Percentiles rank a stretch among this genome's conserved stretches.
Conservation (phyloP, 495 filamentous ascomycete species). For the Rhypophila decipiens region DNA sequence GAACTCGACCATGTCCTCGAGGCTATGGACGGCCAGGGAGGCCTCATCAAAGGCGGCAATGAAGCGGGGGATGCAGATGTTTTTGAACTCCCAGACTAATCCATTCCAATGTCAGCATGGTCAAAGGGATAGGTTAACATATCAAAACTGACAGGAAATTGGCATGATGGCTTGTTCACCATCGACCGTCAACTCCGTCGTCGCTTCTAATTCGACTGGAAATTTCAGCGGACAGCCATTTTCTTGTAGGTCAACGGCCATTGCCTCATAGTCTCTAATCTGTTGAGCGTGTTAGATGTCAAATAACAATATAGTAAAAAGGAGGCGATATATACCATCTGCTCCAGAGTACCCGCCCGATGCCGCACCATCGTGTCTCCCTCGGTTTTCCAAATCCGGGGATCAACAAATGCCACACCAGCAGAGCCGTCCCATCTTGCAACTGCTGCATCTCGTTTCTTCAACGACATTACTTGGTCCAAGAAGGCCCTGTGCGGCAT, state of each 20-base stretch:
- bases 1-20: slow-evolving; percentile 23
- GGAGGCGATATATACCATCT: no score
- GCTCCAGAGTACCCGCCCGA: slow-evolving; percentile 13
- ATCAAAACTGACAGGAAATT: slow-evolving; percentile 16
- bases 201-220: slow-evolving; percentile 1
- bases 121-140: no score
- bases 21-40: slow-evolving; percentile 7
- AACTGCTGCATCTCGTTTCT: no score
- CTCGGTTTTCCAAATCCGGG: slow-evolving; percentile 16
- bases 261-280: slow-evolving; percentile 6
- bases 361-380: slow-evolving; percentile 6
- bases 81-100: slow-evolving; percentile 22
- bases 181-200: slow-evolving; percentile 8
- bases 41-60: slow-evolving; percentile 14
- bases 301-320: not conserved
- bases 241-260: not conserved
- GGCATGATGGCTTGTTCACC: slow-evolving; percentile 17
- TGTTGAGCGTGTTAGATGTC: not conserved
- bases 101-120: no score
- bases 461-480: no score
- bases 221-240: slow-evolving; percentile 4
- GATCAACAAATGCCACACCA: slow-evolving; percentile 22
- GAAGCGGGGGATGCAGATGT: slow-evolving; percentile 13
- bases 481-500: not conserved
- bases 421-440: slow-evolving; percentile 14